These are phyloP conservation scores for Candida pseudofarinosa DNA, from an alignment of 805 yeast species.

Conservation along the genomic window DNA sequence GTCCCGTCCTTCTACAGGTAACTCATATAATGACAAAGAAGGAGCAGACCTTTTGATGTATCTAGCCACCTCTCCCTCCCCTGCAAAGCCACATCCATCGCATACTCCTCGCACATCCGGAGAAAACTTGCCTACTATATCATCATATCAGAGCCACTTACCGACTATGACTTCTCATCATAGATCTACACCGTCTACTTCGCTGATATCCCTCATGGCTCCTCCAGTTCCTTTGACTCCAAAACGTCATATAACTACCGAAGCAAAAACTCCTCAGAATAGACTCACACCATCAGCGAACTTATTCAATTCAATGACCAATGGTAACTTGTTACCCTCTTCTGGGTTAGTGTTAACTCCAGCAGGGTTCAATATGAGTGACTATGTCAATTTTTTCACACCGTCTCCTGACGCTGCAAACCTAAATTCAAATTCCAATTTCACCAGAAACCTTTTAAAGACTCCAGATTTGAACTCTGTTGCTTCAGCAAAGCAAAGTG, in stretches of 20 bases:
- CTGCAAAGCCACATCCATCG: constrained; percentile 40
- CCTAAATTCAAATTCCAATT: constrained; percentile 5
- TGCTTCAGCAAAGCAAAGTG: constrained; percentile 19
- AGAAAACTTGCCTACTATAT: neutral
- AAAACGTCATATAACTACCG: constrained; percentile 25
- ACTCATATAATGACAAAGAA: constrained; percentile 43
- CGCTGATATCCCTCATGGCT: constrained; percentile 25
- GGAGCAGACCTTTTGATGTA: constrained; percentile 82
- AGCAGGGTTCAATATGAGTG: constrained; percentile 77
- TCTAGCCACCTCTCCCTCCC: constrained; percentile 80
- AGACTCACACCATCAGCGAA: constrained; percentile 38
- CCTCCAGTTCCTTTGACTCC: constrained; percentile 45
- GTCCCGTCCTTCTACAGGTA: constrained; percentile 15
- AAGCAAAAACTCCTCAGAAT: constrained; percentile 37
- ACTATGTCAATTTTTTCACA: constrained; percentile 73
- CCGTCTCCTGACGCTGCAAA: constrained; percentile 52
- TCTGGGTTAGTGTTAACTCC: constrained; percentile 47
- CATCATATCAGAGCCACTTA: constrained; percentile 4
- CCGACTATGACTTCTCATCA: constrained; percentile 22
- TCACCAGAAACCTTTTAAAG: constrained; percentile 26
- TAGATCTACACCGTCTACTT: constrained; percentile 6
- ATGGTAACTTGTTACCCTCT: constrained; percentile 33
- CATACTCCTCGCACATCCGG: constrained; percentile 25
- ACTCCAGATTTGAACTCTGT: constrained; percentile 40
- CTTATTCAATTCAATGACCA: constrained; percentile 19